Percentiles rank a stretch among this genome's conserved stretches.
Evolutionary conservation across 305 asterid species (phyloP).

Genomic region (Fraxinus paxiana): DNA sequence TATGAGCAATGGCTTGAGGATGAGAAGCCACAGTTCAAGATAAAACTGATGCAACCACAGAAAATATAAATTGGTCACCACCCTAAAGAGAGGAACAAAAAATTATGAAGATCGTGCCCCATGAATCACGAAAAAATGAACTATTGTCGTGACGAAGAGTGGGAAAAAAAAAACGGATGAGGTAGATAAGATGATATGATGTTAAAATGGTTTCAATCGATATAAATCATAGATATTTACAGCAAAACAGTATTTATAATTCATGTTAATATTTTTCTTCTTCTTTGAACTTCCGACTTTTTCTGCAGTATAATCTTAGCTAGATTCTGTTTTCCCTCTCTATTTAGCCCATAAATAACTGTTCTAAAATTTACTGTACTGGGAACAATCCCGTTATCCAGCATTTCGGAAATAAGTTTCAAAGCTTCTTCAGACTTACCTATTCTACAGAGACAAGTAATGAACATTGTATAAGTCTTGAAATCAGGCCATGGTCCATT

Average conservation of each 20-base stretch:
- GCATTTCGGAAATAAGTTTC: conserved; percentile 56
- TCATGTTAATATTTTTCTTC: conserved; percentile 40
- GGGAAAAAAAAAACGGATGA: neutral
- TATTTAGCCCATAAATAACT: conserved; percentile 62
- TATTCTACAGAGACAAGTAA: conserved; percentile 55
- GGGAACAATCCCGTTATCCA: conserved; percentile 59
- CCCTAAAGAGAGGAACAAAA: neutral
- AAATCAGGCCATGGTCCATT: conserved; percentile 74
- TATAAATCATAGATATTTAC: neutral
- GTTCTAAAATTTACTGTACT: conserved; percentile 65
- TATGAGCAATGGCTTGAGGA: neutral
- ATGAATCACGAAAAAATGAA: neutral
- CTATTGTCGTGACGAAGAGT: neutral
- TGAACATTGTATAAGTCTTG: conserved; percentile 72
- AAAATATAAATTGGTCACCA: neutral
- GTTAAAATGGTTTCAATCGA: neutral
- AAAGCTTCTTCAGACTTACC: conserved; percentile 77
- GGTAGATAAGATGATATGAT: neutral
- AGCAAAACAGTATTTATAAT: neutral
- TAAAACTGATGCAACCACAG: neutral
- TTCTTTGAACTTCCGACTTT: conserved; percentile 55
- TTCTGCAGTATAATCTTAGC: conserved; percentile 47
- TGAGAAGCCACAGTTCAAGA: neutral
- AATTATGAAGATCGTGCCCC: neutral
- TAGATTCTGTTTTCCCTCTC: conserved; percentile 69